Base-by-base conservation (phyloP, 2,329 filamentous ascomycete species). In the Penicillium fuscoglaucum region DNA sequence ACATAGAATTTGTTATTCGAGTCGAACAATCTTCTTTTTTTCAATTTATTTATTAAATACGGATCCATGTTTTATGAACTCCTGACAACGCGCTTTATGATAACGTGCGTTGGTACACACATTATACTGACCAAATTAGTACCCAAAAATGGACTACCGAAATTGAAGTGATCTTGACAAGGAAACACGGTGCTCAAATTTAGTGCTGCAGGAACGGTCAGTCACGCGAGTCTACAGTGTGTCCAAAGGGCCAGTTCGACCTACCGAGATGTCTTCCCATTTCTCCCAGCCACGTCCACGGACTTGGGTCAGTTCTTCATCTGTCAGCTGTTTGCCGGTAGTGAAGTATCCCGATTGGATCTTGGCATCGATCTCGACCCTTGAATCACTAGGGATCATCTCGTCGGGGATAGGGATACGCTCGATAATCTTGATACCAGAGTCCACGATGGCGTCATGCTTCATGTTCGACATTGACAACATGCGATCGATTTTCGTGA, bases 281-380 rank as follows among this genome's bases (percentile, higher is more conserved):
- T 86, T 92, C 78, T 96, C 92, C 93, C 93, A 97, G 66, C 91
- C 90, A 66, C 93, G 85, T 61, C 93, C 93, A 74, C 95, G 88
- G 29, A 98, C 92, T 55, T 90, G 87, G 66, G 88, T 82, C 62
- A 98, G 82, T 75, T 97, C 93, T 57, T 93, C 90, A 72, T 89
- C 86, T 1, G 90, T 95, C 85, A 96, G 91, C 68, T 91, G 85
- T 77, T 95, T 92, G 51, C 93, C 93, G 13, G 89, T 91, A 7
- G 93, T 97, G 74, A 97, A 88, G 71, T 88, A 88, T 24, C 86
- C 95, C 60, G 93, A 92, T 68, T 93, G 95, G 72, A 98, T 97
- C 81, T 98, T 98, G 59, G 95, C 95, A 76, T 98, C 95, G 71
- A 98, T 99, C 76, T 99, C 95, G n/a, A 98, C 95, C 65, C 93